Evolutionary conservation across 306 rosid species (phyloP).

Genomic region (Phaseolus lunatus): DNA sequence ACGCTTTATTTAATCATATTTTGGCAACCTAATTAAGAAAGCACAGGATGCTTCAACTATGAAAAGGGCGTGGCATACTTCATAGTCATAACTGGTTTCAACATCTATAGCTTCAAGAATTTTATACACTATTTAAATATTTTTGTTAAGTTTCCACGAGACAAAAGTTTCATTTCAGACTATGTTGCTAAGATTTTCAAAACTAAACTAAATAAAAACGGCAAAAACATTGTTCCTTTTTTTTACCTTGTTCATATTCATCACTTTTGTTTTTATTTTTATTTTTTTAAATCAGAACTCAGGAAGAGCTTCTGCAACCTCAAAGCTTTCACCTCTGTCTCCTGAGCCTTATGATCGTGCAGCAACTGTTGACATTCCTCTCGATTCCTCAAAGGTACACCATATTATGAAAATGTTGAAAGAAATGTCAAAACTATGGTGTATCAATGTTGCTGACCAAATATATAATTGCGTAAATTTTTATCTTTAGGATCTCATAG

Average conservation of each 20-base stretch:
- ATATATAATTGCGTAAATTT: constrained; percentile 10
- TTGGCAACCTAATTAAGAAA: constrained; percentile 23
- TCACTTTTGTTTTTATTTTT: constrained; percentile 20
- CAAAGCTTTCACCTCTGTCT: constrained; percentile 75
- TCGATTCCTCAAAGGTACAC: constrained; percentile 56
- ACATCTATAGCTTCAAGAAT: background rate
- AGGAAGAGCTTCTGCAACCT: constrained; percentile 52
- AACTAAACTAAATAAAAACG: no score
- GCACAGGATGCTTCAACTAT: constrained; percentile 10
- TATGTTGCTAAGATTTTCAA: no score
- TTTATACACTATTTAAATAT: background rate
- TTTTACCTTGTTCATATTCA: background rate
- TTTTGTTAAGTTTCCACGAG: background rate
- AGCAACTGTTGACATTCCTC: constrained; percentile 74
- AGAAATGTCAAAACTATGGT: constrained; percentile 34
- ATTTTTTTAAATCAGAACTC: constrained; percentile 46
- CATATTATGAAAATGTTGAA: constrained; percentile 35
- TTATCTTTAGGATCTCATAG: constrained; percentile 61
- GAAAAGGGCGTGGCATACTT: background rate
- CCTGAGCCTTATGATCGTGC: constrained; percentile 81
- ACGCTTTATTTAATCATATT: constrained; percentile 20
- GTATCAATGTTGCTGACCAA: constrained; percentile 1
- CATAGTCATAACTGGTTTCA: background rate
- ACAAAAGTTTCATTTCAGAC: background rate
- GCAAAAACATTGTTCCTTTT: no score